Evolutionary conservation across 78 protist species (phyloP).

Genomic region (Emiliania huxleyi): DNA sequence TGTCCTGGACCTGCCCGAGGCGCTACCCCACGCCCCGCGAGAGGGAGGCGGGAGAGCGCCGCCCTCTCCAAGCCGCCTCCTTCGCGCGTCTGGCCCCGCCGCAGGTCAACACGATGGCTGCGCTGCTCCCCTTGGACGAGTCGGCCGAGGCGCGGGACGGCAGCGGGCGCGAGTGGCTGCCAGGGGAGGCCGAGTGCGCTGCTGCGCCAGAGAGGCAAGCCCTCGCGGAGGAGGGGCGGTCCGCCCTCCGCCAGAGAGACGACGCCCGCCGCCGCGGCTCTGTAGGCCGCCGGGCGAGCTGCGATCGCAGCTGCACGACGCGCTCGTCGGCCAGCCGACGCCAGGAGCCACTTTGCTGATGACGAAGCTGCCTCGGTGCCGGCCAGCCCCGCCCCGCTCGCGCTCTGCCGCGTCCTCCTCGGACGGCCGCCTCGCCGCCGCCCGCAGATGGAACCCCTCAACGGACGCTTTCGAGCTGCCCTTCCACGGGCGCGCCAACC

Average conservation of each 20-base stretch:
- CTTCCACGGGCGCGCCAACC: background rate
- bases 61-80: no score
- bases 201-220: background rate
- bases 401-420: background rate
- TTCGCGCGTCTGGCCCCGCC: no score
- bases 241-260: background rate
- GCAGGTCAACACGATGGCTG: no score
- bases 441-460: background rate
- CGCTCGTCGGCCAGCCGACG: background rate
- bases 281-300: background rate
- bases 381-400: background rate
- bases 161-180: no score
- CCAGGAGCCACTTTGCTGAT: background rate
- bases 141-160: no score
- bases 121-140: no score
- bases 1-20: no score
- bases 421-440: background rate
- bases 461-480: background rate
- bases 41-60: no score
- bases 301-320: background rate
- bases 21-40: no score
- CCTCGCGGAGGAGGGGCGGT: background rate
- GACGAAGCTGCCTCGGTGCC: background rate
- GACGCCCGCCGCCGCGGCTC: background rate
- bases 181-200: no score